These are phyloP conservation scores for Saccharomyces hybrid DNA, from an alignment of 1,139 yeast species.

Conservation along the genomic window DNA sequence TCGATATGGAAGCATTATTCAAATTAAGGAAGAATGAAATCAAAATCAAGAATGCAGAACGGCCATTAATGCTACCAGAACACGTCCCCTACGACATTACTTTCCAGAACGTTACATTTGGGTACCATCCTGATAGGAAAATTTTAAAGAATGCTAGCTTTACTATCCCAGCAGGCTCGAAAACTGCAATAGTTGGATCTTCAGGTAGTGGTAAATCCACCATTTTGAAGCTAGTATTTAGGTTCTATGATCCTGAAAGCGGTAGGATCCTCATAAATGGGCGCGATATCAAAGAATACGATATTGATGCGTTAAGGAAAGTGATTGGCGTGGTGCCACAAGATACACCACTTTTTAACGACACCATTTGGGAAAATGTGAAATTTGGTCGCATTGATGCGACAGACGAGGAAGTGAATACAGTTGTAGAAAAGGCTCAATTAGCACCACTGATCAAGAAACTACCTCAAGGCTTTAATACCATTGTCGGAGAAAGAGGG, in stretches of 20 bases:
- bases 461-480: conserved; percentile 75
- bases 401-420: conserved; percentile 58
- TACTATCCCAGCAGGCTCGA: conserved; percentile 82
- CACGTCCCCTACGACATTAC: conserved; percentile 55
- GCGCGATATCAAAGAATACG: conserved; percentile 73
- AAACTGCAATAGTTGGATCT: conserved; percentile 91
- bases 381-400: conserved; percentile 79
- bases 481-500: conserved; percentile 97
- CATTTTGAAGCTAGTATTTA: conserved; percentile 67
- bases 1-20: conserved; percentile 89
- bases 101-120: conserved; percentile 89
- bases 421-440: conserved; percentile 63
- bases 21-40: conserved; percentile 71
- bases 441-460: conserved; percentile 55
- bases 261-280: conserved; percentile 86
- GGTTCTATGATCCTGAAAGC: conserved; percentile 76
- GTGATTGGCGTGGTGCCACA: conserved; percentile 93
- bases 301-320: conserved; percentile 64
- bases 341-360: conserved; percentile 93
- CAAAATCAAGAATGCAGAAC: conserved; percentile 53
- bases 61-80: conserved; percentile 43
- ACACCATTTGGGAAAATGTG: conserved; percentile 77
- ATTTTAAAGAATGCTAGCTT: conserved; percentile 76
- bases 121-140: conserved; percentile 82
- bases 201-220: conserved; percentile 96